Evolutionary conservation across 73 alveolate genomes (phyloP).

Genomic region (Blepharisma japonicum): DNA sequence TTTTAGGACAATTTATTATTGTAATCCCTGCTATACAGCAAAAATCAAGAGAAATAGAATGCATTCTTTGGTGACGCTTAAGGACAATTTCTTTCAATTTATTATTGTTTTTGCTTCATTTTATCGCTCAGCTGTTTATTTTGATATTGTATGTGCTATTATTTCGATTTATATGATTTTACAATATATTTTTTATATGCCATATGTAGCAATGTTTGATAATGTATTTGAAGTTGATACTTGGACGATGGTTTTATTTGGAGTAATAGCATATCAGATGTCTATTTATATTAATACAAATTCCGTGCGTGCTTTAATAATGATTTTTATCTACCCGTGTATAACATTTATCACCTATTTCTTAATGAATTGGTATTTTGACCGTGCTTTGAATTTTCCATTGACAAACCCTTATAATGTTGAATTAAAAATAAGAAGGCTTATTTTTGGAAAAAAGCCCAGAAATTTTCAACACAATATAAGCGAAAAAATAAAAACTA

Average conservation of each 20-base stretch:
- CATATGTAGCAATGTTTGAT: not conserved
- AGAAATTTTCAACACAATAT: not conserved
- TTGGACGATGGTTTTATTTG: not conserved
- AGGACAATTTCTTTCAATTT: no score
- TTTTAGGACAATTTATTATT: no score
- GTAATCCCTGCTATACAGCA: no score
- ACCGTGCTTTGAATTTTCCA: not conserved
- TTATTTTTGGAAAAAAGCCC: not conserved
- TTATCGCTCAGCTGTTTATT: no score
- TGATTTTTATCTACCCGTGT: not conserved
- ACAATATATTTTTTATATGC: not conserved
- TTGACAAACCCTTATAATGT: not conserved
- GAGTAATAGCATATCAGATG: not conserved
- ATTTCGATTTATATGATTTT: not conserved
- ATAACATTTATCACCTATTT: not conserved
- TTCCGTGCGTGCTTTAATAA: not conserved
- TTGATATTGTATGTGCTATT: no score
- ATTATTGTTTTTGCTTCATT: no score
- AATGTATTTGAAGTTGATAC: not conserved
- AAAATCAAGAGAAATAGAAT: no score
- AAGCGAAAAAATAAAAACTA: not conserved
- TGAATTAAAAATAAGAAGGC: not conserved
- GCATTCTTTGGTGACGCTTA: no score
- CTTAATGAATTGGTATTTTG: not conserved
- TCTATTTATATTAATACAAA: not conserved